Evolutionary conservation across 2,329 filamentous ascomycete species (phyloP).

Genomic region (Epichloe elymi): DNA sequence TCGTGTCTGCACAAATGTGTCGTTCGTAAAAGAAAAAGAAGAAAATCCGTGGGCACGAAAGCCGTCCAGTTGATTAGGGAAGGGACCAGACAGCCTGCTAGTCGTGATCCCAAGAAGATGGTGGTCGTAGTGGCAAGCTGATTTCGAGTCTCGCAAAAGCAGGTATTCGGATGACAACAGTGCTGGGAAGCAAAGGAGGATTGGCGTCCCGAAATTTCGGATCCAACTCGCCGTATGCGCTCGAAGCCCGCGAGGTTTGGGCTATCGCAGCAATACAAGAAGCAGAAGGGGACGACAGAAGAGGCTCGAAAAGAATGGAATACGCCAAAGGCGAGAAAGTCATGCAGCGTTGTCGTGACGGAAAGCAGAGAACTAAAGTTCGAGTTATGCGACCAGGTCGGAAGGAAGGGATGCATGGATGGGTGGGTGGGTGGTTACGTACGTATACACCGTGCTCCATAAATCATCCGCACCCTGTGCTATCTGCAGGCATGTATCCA

Average conservation of each 20-base stretch:
- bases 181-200: background rate
- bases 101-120: background rate
- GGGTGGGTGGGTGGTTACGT: too few species aligned
- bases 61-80: background rate
- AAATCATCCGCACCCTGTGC: too few species aligned
- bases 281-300: background rate
- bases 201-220: background rate
- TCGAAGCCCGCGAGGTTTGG: background rate
- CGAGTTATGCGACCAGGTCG: background rate
- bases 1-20: background rate
- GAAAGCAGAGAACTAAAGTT: background rate
- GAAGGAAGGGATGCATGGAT: background rate
- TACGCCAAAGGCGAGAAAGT: slow-evolving; percentile 2
- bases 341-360: background rate
- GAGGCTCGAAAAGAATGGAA: slow-evolving; percentile 3
- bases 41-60: background rate
- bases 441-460: too few species aligned
- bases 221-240: background rate
- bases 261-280: background rate
- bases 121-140: background rate
- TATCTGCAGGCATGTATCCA: too few species aligned
- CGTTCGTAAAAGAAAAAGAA: background rate
- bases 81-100: slow-evolving; percentile 3
- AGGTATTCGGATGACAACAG: background rate
- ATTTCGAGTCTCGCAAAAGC: too few species aligned